Conservation (phyloP, 75 land plant species). For the Isoetes taiwanensis region DNA sequence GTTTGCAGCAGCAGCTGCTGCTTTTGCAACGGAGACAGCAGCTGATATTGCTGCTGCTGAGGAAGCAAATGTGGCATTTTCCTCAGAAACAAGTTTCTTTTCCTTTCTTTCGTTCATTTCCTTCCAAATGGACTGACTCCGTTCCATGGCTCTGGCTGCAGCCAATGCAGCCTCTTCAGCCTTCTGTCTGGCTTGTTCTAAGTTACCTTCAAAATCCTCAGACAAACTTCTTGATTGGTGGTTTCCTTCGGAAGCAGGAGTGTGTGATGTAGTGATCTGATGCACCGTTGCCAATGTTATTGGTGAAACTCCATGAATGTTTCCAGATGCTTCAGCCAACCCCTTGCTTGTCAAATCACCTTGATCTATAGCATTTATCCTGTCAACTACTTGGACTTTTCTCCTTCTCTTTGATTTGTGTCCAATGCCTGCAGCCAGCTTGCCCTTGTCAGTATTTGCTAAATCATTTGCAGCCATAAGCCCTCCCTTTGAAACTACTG, state of each 20-base stretch:
- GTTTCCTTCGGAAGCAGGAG: conserved; percentile 2
- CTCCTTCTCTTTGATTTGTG: conserved; percentile 45
- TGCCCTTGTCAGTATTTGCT: conserved; percentile 9
- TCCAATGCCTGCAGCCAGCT: conserved; percentile 16
- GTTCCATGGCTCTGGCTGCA: conserved; percentile 45
- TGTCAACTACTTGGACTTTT: conserved; percentile 12
- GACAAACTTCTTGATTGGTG: conserved; percentile 2
- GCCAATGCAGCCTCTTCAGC: conserved; percentile 56
- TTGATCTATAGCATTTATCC: neutral
- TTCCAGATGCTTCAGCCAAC: conserved; percentile 6
- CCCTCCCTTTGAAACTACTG: conserved; percentile 10
- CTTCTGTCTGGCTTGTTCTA: conserved; percentile 36
- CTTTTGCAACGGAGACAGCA: conserved; percentile 78
- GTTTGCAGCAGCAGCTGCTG: conserved; percentile 78
- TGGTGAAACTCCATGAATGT: neutral
- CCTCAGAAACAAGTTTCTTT: conserved; percentile 32
- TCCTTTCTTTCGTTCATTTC: conserved; percentile 30
- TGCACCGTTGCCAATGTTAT: neutral
- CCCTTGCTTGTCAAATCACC: neutral
- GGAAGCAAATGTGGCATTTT: conserved; percentile 46
- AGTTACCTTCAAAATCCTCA: conserved; percentile 26
- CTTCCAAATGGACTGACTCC: conserved; percentile 55
- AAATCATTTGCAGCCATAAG: conserved; percentile 7
- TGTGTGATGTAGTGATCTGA: neutral
- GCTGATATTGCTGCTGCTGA: conserved; percentile 63